Base-by-base conservation (phyloP, 352 stramenopile genomes). In the Pythium insidiosum region DNA sequence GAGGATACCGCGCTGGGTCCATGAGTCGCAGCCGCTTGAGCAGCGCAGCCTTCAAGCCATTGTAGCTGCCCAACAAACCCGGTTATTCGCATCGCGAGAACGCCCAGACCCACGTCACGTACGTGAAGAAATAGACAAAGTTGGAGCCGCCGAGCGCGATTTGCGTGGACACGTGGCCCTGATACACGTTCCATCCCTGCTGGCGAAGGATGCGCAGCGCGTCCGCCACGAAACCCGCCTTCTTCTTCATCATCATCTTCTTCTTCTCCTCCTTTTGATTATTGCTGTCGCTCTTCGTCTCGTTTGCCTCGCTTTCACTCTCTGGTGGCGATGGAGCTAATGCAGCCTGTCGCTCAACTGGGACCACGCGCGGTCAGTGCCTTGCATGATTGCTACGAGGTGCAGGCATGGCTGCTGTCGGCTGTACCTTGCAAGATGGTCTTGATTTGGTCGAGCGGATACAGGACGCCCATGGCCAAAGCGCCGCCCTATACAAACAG, bases 361-460 rank as follows among this genome's bases (percentile, higher is more conserved):
- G 6, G n/a, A n/a, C n/a, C n/a, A n/a, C n/a, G n/a, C n/a, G n/a
- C n/a, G n/a, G n/a, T n/a, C n/a, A n/a, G n/a, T n/a, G n/a, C n/a
- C n/a, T n/a, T n/a, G n/a, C n/a, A n/a, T n/a, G n/a, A n/a, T n/a
- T n/a, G n/a, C n/a, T n/a, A n/a, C n/a, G n/a, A n/a, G n/a, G n/a
- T n/a, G n/a, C n/a, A n/a, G n/a, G n/a, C n/a, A n/a, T n/a, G n/a
- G n/a, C n/a, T n/a, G n/a, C n/a, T n/a, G n/a, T n/a, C n/a, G n/a
- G n/a, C n/a, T 28, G 11, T 58, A 66, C 82, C 79, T 67, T 93
- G 80, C 58, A 90, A 80, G 52, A 90, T 81, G 33, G 75, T 84
- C 53, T 87, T 83, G 52, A 93, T 84, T 64, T 93, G 77, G 63
- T 93, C 80, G 35, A 93, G 70, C 42, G 80, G 80, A 38, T 93